phyloP scores from a whole-genome alignment of 352 stramenopile species.

The Sclerospora graminicola region DNA sequence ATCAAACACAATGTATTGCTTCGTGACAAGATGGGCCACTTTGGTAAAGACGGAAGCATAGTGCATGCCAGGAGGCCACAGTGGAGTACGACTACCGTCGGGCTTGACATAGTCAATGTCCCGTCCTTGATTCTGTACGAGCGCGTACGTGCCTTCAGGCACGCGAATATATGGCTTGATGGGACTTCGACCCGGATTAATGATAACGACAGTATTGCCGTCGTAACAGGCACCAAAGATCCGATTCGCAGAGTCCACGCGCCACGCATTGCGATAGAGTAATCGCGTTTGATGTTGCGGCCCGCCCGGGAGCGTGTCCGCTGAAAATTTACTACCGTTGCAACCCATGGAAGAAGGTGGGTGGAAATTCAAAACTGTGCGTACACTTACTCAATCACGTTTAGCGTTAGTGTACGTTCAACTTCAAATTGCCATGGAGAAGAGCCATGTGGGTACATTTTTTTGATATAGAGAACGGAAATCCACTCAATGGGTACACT shows the following conservation, averaged over 20 bases:
- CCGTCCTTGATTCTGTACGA: slow-evolving; percentile 78
- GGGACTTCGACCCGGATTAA: slow-evolving; percentile 44
- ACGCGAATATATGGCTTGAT: slow-evolving; percentile 81
- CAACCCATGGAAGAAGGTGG: slow-evolving; percentile 7
- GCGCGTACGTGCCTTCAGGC: slow-evolving; percentile 80
- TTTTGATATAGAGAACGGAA: no score
- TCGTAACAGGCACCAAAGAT: slow-evolving; percentile 73
- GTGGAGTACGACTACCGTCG: slow-evolving; percentile 32
- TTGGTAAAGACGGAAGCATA: slow-evolving; percentile 63
- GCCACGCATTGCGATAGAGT: slow-evolving; percentile 47
- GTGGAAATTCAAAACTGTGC: slow-evolving; percentile 12
- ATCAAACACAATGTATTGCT: slow-evolving; percentile 84
- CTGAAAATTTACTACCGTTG: slow-evolving; percentile 7
- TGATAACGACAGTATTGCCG: slow-evolving; percentile 74
- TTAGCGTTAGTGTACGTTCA: no score
- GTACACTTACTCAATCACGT: background rate
- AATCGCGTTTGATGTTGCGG: slow-evolving; percentile 43
- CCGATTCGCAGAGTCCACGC: slow-evolving; percentile 60
- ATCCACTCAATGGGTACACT: no score
- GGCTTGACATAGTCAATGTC: slow-evolving; percentile 48
- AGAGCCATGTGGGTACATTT: no score
- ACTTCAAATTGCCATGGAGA: no score
- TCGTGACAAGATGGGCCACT: slow-evolving; percentile 81
- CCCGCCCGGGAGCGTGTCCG: slow-evolving; percentile 11
- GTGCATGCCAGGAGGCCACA: slow-evolving; percentile 80